These are phyloP conservation scores for Leucaena leucocephala DNA, from an alignment of 306 rosid genomes.

Conservation along the genomic window DNA sequence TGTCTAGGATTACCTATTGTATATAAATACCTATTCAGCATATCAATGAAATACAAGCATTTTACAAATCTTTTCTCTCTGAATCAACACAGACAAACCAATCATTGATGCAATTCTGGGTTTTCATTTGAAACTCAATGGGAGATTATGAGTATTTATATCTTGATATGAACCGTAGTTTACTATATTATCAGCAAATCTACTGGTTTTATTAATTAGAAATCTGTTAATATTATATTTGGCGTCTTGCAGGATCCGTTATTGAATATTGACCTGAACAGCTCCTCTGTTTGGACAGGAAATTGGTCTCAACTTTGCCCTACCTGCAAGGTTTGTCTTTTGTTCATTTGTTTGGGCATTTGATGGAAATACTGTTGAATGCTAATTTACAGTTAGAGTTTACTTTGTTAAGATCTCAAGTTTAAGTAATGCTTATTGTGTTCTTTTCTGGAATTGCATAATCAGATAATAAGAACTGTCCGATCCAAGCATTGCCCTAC, in stretches of 20 bases:
- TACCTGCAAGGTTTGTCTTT: slow-evolving; percentile 83
- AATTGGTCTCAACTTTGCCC: slow-evolving; percentile 99
- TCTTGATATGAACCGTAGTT: slow-evolving; percentile 9
- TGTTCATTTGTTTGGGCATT: slow-evolving; percentile 35
- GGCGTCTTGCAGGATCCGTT: slow-evolving; percentile 72
- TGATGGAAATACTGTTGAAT: slow-evolving; percentile 17
- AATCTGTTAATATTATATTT: slow-evolving; percentile 22
- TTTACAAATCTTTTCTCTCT: too few relatives aligned
- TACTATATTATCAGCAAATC: neutral
- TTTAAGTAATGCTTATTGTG: slow-evolving; percentile 37
- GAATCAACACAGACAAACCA: too few relatives aligned
- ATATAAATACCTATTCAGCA: too few relatives aligned
- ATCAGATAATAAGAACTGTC: slow-evolving; percentile 87
- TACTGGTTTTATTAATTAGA: neutral
- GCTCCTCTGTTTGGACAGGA: slow-evolving; percentile 79
- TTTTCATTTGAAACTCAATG: slow-evolving; percentile 23
- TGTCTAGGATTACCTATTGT: too few relatives aligned
- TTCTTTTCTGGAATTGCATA: slow-evolving; percentile 49
- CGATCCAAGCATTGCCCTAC: slow-evolving; percentile 97
- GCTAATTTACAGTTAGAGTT: slow-evolving; percentile 20
- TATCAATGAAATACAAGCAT: too few relatives aligned
- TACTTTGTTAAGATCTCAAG: slow-evolving; percentile 32
- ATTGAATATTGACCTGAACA: slow-evolving; percentile 76
- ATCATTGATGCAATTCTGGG: slow-evolving; percentile 29
- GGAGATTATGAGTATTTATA: slow-evolving; percentile 18